Base-by-base conservation (phyloP, 176 grass and related monocot genomes). In the Oryza rufipogon region DNA sequence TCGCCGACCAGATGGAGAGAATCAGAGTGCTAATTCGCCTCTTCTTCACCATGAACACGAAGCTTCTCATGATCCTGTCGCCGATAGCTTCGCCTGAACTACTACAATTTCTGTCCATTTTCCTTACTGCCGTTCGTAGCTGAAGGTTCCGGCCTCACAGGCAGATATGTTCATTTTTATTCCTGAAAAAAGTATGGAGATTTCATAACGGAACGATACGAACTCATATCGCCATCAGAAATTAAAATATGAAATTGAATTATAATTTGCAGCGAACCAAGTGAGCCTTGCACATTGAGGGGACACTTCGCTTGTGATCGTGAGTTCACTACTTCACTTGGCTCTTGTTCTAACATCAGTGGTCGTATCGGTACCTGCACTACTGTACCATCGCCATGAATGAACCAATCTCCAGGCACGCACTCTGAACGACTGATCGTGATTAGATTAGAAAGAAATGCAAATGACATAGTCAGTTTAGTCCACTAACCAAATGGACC, bases 61-160 rank as follows among this genome's bases (percentile, higher is more conserved):
- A 78, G 80, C 74, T 88, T 88, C 80, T 22, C 51, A 19, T 56
- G 51, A 56, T 56, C 16, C 51, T 6, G 6, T n/a, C 80, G 38
- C 46, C 42, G 86, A 78, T 46, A 73, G 80, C 74, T 78, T 49
- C 52, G 17, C 74, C 63, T 58, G 47, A 81, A 56, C 80, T 48
- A 86, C 77, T 56, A 7, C 51, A 5, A 56, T 19, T 17, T 52
- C 39, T 52, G 15, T 4, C 49, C 15, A 52, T 5, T 52, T 52
- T 52, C 3, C 49, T 52, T 14, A 1, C 51, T 4, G 10, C 10
- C 20, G 56, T 22, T 38, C 36, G 17, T 67, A 15, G 16, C 32
- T 11, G 10, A 30, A 32, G 0, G 1, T 6, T 63, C 13, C 11
- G 4, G 15, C 47, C 2, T 44, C 9, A 44, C 42, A 44, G 9